These are phyloP conservation scores for Xylaria bambusicola DNA, from an alignment of 495 filamentous ascomycete species.

Conservation along the genomic window DNA sequence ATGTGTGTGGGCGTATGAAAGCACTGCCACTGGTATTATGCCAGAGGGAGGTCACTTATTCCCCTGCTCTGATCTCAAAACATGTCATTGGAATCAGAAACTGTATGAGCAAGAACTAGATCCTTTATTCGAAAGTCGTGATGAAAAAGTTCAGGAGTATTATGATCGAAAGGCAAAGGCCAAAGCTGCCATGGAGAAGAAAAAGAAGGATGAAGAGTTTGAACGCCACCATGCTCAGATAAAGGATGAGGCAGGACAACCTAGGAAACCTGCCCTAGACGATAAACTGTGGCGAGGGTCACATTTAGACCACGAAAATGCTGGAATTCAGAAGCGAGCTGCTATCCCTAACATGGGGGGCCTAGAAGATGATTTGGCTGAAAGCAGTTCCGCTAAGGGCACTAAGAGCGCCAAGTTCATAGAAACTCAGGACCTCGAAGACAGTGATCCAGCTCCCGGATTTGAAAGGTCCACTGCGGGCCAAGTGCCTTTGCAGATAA, in stretches of 20 bases:
- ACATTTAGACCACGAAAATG: slow-evolving; percentile 11
- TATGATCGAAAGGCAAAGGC: slow-evolving; percentile 35
- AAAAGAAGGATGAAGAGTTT: slow-evolving; percentile 25
- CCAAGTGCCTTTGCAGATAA: slow-evolving; percentile 31
- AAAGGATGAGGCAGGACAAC: slow-evolving; percentile 13
- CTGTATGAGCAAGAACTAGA: slow-evolving; percentile 61
- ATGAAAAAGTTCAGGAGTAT: slow-evolving; percentile 44
- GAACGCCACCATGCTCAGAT: slow-evolving; percentile 11
- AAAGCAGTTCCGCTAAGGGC: not conserved
- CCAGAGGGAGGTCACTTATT: slow-evolving; percentile 71
- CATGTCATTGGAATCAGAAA: slow-evolving; percentile 79
- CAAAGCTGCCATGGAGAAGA: slow-evolving; percentile 30
- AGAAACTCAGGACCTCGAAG: slow-evolving; percentile 26
- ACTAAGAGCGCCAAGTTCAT: not conserved
- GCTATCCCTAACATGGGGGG: not conserved
- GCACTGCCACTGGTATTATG: slow-evolving; percentile 84
- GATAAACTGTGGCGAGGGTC: not conserved
- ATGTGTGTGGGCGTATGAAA: slow-evolving; percentile 91
- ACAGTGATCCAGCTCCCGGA: slow-evolving; percentile 12
- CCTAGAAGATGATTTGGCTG: not conserved
- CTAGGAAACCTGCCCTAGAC: slow-evolving; percentile 1
- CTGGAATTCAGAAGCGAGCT: slow-evolving; percentile 15
- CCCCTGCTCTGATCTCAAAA: slow-evolving; percentile 63
- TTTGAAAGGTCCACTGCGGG: slow-evolving; percentile 1
- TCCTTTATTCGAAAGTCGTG: slow-evolving; percentile 40